Conservation (phyloP, 805 yeast genomes). For the Kurtzmaniella fragi region DNA sequence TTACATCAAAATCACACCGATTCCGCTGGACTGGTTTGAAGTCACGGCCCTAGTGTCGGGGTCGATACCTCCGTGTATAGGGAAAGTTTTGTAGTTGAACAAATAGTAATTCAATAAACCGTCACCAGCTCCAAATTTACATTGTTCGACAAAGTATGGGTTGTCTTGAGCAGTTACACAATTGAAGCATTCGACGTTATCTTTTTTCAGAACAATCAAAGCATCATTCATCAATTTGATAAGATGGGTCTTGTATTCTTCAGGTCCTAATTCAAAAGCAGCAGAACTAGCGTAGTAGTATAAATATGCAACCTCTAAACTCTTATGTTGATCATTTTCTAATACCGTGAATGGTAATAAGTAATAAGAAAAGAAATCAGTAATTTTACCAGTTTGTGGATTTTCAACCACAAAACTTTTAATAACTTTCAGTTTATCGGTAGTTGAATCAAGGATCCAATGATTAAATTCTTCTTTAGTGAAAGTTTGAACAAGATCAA, state of each 20-base stretch:
- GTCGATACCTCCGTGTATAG: slow-evolving; percentile 76
- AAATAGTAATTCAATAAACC: slow-evolving; percentile 87
- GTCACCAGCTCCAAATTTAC: slow-evolving; percentile 91
- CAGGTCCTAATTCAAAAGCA: slow-evolving; percentile 38
- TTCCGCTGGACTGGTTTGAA: slow-evolving; percentile 60
- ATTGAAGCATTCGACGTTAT: slow-evolving; percentile 84
- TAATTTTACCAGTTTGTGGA: slow-evolving; percentile 52
- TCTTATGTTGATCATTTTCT: slow-evolving; percentile 54
- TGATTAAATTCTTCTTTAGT: slow-evolving; percentile 66
- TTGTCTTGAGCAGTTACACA: slow-evolving; percentile 91
- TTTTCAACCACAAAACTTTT: slow-evolving; percentile 73
- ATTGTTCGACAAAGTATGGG: slow-evolving; percentile 69
- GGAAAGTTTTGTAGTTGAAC: slow-evolving; percentile 83
- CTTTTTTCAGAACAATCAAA: slow-evolving; percentile 62
- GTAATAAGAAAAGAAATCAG: slow-evolving; percentile 89
- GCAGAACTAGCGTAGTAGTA: slow-evolving; percentile 84
- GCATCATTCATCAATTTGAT: slow-evolving; percentile 64
- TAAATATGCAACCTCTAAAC: slow-evolving; percentile 80
- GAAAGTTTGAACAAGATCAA: slow-evolving; percentile 69
- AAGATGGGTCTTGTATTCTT: slow-evolving; percentile 53
- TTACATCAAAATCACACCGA: slow-evolving; percentile 84
- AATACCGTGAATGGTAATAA: slow-evolving; percentile 83
- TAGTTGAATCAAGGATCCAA: slow-evolving; percentile 63
- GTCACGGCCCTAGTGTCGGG: slow-evolving; percentile 48
- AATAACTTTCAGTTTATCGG: slow-evolving; percentile 47